These are phyloP conservation scores for Botrytis elliptica DNA, from an alignment of 2,329 filamentous ascomycete genomes.

Conservation along the genomic window DNA sequence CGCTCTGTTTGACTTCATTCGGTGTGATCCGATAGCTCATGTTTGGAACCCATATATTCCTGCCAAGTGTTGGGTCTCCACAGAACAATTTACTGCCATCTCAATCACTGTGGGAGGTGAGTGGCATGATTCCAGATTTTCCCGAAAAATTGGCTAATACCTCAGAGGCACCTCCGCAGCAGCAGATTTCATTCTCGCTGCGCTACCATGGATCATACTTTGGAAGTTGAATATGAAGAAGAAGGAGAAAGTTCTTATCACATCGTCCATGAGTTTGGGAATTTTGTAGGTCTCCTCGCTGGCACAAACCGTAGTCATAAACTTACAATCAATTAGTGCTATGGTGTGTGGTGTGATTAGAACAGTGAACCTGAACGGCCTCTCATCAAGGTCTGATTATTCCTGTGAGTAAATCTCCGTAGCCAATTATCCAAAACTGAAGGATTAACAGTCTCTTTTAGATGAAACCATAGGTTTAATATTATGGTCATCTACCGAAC, in stretches of 20 bases:
- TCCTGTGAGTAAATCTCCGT: background rate
- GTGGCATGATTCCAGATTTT: background rate
- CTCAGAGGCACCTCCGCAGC: background rate
- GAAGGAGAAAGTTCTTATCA: constrained; percentile 43
- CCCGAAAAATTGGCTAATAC: background rate
- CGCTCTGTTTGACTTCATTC: constrained; percentile 26
- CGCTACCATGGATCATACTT: constrained; percentile 43
- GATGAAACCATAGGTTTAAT: constrained; percentile 42
- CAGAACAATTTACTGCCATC: constrained; percentile 18
- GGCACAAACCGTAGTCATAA: background rate
- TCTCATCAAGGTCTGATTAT: constrained; percentile 5
- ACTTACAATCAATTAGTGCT: background rate
- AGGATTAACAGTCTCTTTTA: constrained; percentile 14
- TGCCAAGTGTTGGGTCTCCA: constrained; percentile 23
- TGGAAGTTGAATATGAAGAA: constrained; percentile 41
- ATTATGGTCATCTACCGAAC: constrained; percentile 46
- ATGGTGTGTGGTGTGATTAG: constrained; percentile 1
- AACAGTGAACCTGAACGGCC: background rate
- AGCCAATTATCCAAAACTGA: background rate
- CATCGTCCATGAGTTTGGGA: constrained; percentile 41
- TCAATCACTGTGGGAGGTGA: constrained; percentile 2
- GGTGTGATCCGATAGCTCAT: constrained; percentile 24
- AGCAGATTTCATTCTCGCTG: constrained; percentile 41
- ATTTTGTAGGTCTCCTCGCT: background rate
- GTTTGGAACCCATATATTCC: constrained; percentile 24